phyloP scores from a whole-genome alignment of 108 stramenopile genomes.

The Bacterosira constricta region DNA sequence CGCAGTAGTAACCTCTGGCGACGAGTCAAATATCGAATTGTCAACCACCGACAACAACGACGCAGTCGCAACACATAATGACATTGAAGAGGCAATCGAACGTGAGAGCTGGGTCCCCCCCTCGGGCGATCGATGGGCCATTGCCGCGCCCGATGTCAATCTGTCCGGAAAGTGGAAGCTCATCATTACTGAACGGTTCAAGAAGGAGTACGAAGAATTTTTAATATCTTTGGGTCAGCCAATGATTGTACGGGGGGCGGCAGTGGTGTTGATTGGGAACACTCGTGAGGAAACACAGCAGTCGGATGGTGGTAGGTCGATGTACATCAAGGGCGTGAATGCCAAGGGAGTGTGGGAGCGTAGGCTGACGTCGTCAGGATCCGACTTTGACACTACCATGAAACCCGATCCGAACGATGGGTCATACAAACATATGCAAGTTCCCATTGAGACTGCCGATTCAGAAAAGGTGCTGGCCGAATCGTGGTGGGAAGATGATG shows the following conservation, averaged over 20 bases:
- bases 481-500: conserved; percentile 80
- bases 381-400: conserved; percentile 32
- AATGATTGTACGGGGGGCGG: conserved; percentile 65
- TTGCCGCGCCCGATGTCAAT: conserved; percentile 59
- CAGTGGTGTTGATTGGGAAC: conserved; percentile 59
- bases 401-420: conserved; percentile 24
- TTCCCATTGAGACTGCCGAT: conserved; percentile 64
- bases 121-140: conserved; percentile 67
- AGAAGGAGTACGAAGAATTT: conserved; percentile 74
- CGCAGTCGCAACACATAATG: too few species aligned
- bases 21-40: conserved; percentile 10
- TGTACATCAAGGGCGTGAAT: conserved; percentile 64
- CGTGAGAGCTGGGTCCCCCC: conserved; percentile 48
- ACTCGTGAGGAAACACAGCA: conserved; percentile 74
- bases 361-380: conserved; percentile 63
- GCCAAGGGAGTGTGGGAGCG: conserved; percentile 73
- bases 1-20: conserved; percentile 15
- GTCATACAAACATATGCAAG: conserved; percentile 22
- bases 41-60: background rate
- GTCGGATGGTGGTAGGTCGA: conserved; percentile 52
- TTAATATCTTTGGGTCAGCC: conserved; percentile 74
- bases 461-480: conserved; percentile 67
- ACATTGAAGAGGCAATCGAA: conserved; percentile 21
- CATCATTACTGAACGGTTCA: conserved; percentile 70
- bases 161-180: conserved; percentile 78